Evolutionary conservation across 345 rosid species (phyloP), one percentile per base, ranked within the genome.

Genomic region (Streptanthus diversifolius): DNA sequence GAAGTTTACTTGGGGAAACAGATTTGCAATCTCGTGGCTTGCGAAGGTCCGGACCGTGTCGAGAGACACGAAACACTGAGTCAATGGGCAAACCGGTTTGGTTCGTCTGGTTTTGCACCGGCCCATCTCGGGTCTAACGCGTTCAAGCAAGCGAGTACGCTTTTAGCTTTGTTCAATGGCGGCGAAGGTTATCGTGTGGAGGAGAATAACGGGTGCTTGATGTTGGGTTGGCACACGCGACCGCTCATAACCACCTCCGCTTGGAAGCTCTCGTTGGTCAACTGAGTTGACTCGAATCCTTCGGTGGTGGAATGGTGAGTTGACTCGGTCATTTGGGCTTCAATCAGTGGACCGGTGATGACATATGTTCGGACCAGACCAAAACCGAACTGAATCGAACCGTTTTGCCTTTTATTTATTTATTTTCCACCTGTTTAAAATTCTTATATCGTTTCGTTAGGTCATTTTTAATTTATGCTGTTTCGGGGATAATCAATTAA

Each of bases 101-200:
- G 74, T 1, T 70, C 88, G 7, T 80, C 92, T 39, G 98, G 98
- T 40, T 93, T 87, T 10, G 65, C 47, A 1, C 87, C 92, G 74
- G 98, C 77, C 2, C 90, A 81, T 54, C 83, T 93, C 0, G 97
- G 98, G 8, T 93, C 98, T 0, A 90, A 88, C 66, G 97, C 98
- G 43, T 93, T 68, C 73, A 87, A 85, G 81, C 98, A 90, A 80
- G 97, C 96, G 0, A 87, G 98, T 66, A 86, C 81, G 90, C 65
- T 93, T 19, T 29, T 93, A 79, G 93, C 89, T 1, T 25, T 87
- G 19, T 87, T 76, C 30, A 85, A 87, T 4, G 90, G 98, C 17
- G 95, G 96, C 2, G 89, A 90, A 18, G 98, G 98, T 30, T 93
- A 88, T 60, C 73, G 83, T 32, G 98, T 93, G 80, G 98, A 93